A percentile compares a stretch with the other conserved stretches of the same genome.
phyloP scores from a whole-genome alignment of 345 rosid species.

The Eucalyptus albens region DNA sequence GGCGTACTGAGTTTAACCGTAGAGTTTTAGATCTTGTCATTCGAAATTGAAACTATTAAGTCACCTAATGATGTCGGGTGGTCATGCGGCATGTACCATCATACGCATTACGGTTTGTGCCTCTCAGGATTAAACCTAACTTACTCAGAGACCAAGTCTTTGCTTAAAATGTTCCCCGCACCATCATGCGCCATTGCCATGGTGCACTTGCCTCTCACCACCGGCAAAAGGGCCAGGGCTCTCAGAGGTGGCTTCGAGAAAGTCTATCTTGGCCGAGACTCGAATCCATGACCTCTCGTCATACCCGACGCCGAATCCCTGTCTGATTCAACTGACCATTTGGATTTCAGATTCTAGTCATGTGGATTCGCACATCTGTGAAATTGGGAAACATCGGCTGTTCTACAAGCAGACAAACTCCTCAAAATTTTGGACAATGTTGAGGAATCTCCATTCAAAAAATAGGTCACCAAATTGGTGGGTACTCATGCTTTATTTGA shows the following conservation, averaged over 20 bases:
- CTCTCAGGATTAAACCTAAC: background rate
- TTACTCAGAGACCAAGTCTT: background rate
- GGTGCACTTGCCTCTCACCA: background rate
- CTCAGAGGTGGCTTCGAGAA: background rate
- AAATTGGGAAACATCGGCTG: background rate
- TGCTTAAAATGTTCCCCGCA: background rate
- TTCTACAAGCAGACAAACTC: background rate
- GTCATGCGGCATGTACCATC: background rate
- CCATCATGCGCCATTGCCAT: background rate
- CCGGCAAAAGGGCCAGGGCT: background rate
- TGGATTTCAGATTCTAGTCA: background rate
- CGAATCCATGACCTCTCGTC: background rate
- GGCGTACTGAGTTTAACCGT: background rate
- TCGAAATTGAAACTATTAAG: background rate
- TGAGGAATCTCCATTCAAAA: background rate
- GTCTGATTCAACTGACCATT: background rate
- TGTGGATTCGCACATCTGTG: background rate
- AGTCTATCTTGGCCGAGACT: background rate
- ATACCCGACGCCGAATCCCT: background rate
- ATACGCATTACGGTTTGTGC: background rate
- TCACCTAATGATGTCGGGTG: background rate
- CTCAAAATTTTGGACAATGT: background rate
- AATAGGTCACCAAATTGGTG: background rate
- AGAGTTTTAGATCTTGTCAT: background rate
- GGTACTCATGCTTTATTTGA: background rate